Base-by-base conservation (phyloP, 352 stramenopile species). In the Saprolegnia diclina region DNA sequence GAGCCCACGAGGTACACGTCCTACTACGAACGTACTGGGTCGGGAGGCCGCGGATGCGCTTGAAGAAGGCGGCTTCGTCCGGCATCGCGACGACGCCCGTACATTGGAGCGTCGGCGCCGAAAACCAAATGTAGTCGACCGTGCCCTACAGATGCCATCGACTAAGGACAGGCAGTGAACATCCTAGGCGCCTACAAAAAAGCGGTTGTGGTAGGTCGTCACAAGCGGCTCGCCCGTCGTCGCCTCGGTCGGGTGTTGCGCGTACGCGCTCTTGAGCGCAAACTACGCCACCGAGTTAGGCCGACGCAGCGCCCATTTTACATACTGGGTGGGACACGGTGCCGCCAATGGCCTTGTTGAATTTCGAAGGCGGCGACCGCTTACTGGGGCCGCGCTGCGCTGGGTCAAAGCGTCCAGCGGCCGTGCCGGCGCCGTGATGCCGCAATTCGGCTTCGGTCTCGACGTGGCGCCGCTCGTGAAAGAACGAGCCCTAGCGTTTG, bases 111-210 rank as follows among this genome's bases (percentile, higher is more conserved):
- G 76, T 78, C 62, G 72, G 73, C 0, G 42, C 68, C 29, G 80
- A 79, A 73, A 77, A 89, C 82, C 82, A 90, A 45, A 90, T 78
- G 73, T 90, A 90, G 76, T 90, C 82, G 35, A 90, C 82, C 5
- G 82, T 74, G 26, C 64, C 72, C 50, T 89, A 89, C 38, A 18
- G 7, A 29, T 10, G 22, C 10, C 13, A 61, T 37, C 22, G 5
- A 40, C 16, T 42, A n/a, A 21, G 1, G 9, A 24, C n/a, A 21
- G 19, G 19, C 13, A 24, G 24, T 57, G 16, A 13, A n/a, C n/a
- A n/a, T n/a, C n/a, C n/a, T n/a, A n/a, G n/a, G n/a, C n/a, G n/a
- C n/a, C n/a, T 53, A 66, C 57, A 9, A 55, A 55, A 44, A 76
- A 79, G 42, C 74, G 72, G 18, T 73, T 78, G 66, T 90, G 82